These are phyloP conservation scores for Thozetella sp. DNA, from an alignment of 495 filamentous ascomycete genomes.

Conservation along the genomic window DNA sequence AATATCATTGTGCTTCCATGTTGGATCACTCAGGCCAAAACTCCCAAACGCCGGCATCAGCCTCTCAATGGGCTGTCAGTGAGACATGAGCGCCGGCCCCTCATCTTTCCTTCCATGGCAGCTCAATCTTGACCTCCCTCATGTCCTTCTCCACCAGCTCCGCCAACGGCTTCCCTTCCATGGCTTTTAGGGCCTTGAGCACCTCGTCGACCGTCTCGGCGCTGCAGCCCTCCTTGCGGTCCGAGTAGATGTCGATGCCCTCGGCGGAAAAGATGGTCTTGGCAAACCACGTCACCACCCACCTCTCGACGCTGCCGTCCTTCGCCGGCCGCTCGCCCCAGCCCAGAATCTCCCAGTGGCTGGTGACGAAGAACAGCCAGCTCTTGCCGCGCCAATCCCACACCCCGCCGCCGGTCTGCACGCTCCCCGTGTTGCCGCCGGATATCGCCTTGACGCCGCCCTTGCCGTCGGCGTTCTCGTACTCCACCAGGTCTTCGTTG, in stretches of 20 bases:
- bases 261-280: conserved; percentile 75
- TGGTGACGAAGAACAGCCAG: conserved; percentile 61
- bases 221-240: conserved; percentile 51
- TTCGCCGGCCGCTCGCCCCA: conserved; percentile 52
- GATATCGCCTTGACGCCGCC: conserved; percentile 53
- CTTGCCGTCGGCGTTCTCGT: conserved; percentile 53
- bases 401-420: conserved; percentile 33
- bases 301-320: conserved; percentile 45
- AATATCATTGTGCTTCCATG: no score
- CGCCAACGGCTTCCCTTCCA: conserved; percentile 37
- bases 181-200: conserved; percentile 37
- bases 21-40: no score
- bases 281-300: conserved; percentile 76
- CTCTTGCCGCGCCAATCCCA: conserved; percentile 78
- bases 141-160: conserved; percentile 43
- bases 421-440: conserved; percentile 62
- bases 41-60: no score
- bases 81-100: no score
- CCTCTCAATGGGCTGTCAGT: no score
- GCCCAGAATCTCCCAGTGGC: conserved; percentile 76
- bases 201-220: conserved; percentile 45
- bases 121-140: conserved; percentile 39
- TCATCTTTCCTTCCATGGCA: conserved; percentile 42
- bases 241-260: conserved; percentile 72
- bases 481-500: conserved; percentile 69